Evolutionary conservation across 352 stramenopile genomes (phyloP).

Genomic region (Phytophthora sansomeana): DNA sequence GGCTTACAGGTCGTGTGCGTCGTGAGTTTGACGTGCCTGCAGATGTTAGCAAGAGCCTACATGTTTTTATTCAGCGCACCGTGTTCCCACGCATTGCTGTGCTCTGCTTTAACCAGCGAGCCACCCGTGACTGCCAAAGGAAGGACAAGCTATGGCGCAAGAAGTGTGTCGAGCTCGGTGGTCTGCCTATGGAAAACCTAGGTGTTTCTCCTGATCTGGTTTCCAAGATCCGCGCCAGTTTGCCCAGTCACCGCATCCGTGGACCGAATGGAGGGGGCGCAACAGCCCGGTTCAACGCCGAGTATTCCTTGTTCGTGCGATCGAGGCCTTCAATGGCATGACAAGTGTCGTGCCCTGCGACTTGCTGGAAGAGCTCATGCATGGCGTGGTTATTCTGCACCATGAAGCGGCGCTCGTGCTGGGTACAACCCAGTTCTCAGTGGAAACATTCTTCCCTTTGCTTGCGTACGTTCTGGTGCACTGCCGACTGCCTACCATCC

Average conservation of each 20-base stretch:
- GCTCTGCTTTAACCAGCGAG: slow-evolving; percentile 79
- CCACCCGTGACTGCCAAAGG: slow-evolving; percentile 74
- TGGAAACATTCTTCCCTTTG: slow-evolving; percentile 89
- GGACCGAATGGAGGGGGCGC: slow-evolving; percentile 14
- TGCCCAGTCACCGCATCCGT: slow-evolving; percentile 53
- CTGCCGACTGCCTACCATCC: slow-evolving; percentile 71
- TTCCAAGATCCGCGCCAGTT: slow-evolving; percentile 58
- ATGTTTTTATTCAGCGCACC: slow-evolving; percentile 78
- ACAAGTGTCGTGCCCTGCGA: slow-evolving; percentile 83
- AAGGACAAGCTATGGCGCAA: slow-evolving; percentile 90
- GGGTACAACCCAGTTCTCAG: slow-evolving; percentile 87
- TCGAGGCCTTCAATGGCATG: slow-evolving; percentile 87
- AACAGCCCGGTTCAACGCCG: slow-evolving; percentile 38
- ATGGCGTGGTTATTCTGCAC: slow-evolving; percentile 84
- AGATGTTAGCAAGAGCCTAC: slow-evolving; percentile 84
- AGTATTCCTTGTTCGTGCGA: slow-evolving; percentile 70
- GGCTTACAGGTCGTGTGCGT: slow-evolving; percentile 70
- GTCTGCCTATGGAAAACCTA: slow-evolving; percentile 75
- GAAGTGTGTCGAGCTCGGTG: slow-evolving; percentile 66
- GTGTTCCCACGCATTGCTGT: slow-evolving; percentile 77
- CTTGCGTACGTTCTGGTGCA: slow-evolving; percentile 86
- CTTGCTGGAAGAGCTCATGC: slow-evolving; percentile 85
- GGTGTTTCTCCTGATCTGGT: slow-evolving; percentile 62
- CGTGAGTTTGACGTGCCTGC: slow-evolving; percentile 74
- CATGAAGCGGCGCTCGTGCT: slow-evolving; percentile 87